Evolutionary conservation across 2,329 filamentous ascomycete species (phyloP).

Genomic region (Zymoseptoria crescenta): DNA sequence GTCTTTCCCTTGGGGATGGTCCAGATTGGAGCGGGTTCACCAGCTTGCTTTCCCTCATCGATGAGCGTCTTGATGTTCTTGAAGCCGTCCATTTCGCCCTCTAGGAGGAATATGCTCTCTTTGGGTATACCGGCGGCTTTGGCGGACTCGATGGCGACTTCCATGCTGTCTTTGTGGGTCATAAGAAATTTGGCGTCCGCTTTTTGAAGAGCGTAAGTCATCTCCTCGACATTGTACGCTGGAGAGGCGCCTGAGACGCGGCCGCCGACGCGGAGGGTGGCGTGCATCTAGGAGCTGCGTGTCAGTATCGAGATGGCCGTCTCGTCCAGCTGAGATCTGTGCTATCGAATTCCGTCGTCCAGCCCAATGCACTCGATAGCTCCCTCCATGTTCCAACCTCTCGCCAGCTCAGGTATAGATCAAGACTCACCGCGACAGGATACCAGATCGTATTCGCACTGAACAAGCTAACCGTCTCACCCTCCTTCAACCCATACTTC

Average conservation of each 20-base stretch:
- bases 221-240: constrained; percentile 60
- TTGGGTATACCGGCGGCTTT: constrained; percentile 46
- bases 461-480: constrained; percentile 54
- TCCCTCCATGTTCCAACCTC: too few species aligned
- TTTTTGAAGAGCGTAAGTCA: constrained; percentile 56
- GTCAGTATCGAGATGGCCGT: not conserved
- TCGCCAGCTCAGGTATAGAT: not conserved
- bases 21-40: constrained; percentile 42
- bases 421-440: not conserved
- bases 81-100: constrained; percentile 46
- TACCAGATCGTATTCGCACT: constrained; percentile 61
- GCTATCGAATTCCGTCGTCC: too few species aligned
- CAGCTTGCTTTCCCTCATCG: constrained; percentile 33
- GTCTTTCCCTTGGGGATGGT: constrained; percentile 45
- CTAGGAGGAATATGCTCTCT: constrained; percentile 49
- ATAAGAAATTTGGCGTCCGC: constrained; percentile 51
- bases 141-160: constrained; percentile 48
- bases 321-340: not conserved
- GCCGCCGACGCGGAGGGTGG: constrained; percentile 46
- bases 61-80: constrained; percentile 42
- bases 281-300: constrained; percentile 39
- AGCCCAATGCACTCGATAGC: too few species aligned
- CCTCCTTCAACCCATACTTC: constrained; percentile 46
- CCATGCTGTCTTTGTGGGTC: constrained; percentile 48
- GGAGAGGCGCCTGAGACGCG: constrained; percentile 56